These are phyloP conservation scores for Candida qinlingensis DNA, from an alignment of 805 yeast genomes.

Conservation along the genomic window DNA sequence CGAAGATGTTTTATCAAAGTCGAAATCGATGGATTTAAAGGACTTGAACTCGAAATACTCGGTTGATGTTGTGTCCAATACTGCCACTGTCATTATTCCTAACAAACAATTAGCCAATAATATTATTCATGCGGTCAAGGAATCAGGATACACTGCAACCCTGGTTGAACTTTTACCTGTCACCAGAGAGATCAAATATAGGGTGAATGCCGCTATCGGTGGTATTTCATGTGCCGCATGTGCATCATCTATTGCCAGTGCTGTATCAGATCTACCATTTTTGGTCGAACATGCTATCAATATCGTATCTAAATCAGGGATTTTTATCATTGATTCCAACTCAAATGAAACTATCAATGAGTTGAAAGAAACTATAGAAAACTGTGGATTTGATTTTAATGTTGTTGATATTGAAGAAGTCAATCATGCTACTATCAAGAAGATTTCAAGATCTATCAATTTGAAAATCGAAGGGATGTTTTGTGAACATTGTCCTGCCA, in stretches of 20 bases:
- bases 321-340: slow-evolving; percentile 48
- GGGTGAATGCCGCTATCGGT: slow-evolving; percentile 56
- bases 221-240: slow-evolving; percentile 78
- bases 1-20: slow-evolving; percentile 18
- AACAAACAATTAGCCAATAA: slow-evolving; percentile 45
- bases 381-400: slow-evolving; percentile 61
- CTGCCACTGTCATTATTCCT: slow-evolving; percentile 49
- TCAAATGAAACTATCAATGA: slow-evolving; percentile 30
- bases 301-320: slow-evolving; percentile 55
- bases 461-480: slow-evolving; percentile 60
- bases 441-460: slow-evolving; percentile 49
- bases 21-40: slow-evolving; percentile 9
- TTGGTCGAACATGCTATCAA: slow-evolving; percentile 50
- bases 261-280: slow-evolving; percentile 43
- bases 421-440: slow-evolving; percentile 42
- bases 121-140: slow-evolving; percentile 43
- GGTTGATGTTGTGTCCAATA: slow-evolving; percentile 46
- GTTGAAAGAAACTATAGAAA: slow-evolving; percentile 51
- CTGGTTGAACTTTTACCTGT: slow-evolving; percentile 58
- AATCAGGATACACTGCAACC: slow-evolving; percentile 43
- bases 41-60: slow-evolving; percentile 29
- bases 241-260: slow-evolving; percentile 47
- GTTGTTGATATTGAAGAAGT: slow-evolving; percentile 38
- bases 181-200: slow-evolving; percentile 40
- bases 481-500: slow-evolving; percentile 64